Evolutionary conservation across 2,329 filamentous ascomycete species (phyloP).

Genomic region (Penicillium oxalicum): DNA sequence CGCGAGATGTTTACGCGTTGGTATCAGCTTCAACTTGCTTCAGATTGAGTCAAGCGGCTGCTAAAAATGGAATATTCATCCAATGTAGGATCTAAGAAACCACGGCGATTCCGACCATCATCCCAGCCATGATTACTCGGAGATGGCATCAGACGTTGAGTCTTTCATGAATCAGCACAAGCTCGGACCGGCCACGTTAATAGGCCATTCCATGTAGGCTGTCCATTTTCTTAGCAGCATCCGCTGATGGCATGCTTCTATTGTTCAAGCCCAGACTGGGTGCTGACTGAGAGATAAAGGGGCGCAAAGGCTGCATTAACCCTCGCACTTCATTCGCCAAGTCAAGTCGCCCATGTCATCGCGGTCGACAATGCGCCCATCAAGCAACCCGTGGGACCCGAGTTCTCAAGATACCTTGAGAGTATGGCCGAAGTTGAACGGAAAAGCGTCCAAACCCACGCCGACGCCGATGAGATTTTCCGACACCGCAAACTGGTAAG

Average conservation of each 20-base stretch:
- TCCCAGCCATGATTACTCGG: constrained; percentile 17
- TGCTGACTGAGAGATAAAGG: background rate
- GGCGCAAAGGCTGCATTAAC: constrained; percentile 19
- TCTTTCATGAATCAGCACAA: constrained; percentile 15
- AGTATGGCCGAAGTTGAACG: constrained; percentile 4
- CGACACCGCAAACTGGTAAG: background rate
- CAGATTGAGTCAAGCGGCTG: background rate
- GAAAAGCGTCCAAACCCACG: constrained; percentile 1
- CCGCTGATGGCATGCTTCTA: too few species aligned
- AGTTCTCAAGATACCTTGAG: constrained; percentile 45
- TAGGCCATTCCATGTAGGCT: constrained; percentile 11
- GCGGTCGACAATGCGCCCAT: constrained; percentile 23
- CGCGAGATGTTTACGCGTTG: constrained; percentile 8
- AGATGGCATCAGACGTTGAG: constrained; percentile 21
- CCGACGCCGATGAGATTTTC: constrained; percentile 8
- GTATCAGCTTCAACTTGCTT: constrained; percentile 14
- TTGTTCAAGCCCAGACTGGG: too few species aligned
- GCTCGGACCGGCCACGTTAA: constrained; percentile 8
- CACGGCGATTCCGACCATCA: constrained; percentile 80
- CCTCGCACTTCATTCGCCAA: constrained; percentile 16
- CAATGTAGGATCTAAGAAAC: constrained; percentile 70
- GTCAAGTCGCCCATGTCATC: constrained; percentile 15
- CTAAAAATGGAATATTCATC: background rate
- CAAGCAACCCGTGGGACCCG: constrained; percentile 9
- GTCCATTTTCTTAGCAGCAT: too few species aligned